Evolutionary conservation across 2,329 filamentous ascomycete genomes (phyloP).

Genomic region (Leptographium lundbergii): DNA sequence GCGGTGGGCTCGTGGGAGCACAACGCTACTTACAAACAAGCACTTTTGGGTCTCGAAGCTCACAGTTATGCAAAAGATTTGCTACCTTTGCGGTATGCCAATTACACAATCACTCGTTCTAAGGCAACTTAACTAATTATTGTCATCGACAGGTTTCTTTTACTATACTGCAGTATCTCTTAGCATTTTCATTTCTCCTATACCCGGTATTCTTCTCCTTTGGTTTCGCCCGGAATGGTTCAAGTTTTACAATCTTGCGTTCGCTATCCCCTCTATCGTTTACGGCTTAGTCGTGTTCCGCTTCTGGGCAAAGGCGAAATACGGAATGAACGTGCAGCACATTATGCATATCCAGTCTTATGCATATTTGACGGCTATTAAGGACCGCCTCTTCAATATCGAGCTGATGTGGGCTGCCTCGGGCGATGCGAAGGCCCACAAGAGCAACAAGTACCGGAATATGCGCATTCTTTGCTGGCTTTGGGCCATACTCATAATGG

Average conservation of each 20-base stretch:
- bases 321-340: constrained; percentile 5
- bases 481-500: not conserved
- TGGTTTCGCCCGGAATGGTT: constrained; percentile 4
- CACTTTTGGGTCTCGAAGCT: constrained; percentile 5
- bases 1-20: constrained; percentile 4
- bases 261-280: constrained; percentile 3
- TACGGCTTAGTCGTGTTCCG: constrained; percentile 3
- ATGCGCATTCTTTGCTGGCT: constrained; percentile 6
- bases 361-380: constrained; percentile 4
- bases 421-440: constrained; percentile 4
- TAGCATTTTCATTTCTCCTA: constrained; percentile 4
- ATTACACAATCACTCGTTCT: not conserved
- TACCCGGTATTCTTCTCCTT: constrained; percentile 4
- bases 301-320: constrained; percentile 4
- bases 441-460: constrained; percentile 6
- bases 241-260: constrained; percentile 5
- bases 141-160: not conserved
- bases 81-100: constrained; percentile 3
- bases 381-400: constrained; percentile 5
- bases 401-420: constrained; percentile 5
- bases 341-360: constrained; percentile 5
- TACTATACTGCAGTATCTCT: constrained; percentile 4
- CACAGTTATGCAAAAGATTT: constrained; percentile 5
- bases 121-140: not conserved
- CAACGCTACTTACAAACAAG: constrained; percentile 3